Conservation (phyloP, 78 protist species). For the Dictyostelium citrinum region DNA sequence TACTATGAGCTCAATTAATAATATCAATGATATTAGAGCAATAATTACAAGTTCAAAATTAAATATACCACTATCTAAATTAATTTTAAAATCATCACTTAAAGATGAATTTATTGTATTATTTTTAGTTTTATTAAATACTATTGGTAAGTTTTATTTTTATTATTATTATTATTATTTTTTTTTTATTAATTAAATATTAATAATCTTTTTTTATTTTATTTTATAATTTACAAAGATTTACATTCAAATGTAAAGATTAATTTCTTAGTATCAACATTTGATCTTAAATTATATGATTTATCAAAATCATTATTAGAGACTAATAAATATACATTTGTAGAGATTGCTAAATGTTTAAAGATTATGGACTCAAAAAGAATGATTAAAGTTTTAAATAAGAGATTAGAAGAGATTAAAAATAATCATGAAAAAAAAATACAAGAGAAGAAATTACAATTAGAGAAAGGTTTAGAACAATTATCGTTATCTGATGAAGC, state of each 20-base stretch:
- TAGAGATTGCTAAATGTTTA: slow-evolving; percentile 59
- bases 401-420: neutral
- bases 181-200: neutral
- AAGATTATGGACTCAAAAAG: slow-evolving; percentile 77
- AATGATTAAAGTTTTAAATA: neutral
- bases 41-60: slow-evolving; percentile 8
- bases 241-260: slow-evolving; percentile 40
- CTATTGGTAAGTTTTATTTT: slow-evolving; percentile 26
- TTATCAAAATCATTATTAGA: slow-evolving; percentile 12
- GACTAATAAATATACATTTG: slow-evolving; percentile 47
- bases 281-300: slow-evolving; percentile 15
- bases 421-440: neutral
- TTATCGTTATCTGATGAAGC: neutral
- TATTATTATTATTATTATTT: neutral
- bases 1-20: neutral
- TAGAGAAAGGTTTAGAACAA: neutral
- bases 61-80: neutral
- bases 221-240: neutral
- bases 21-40: slow-evolving; percentile 27
- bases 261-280: slow-evolving; percentile 7
- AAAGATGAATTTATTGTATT: slow-evolving; percentile 41
- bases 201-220: neutral
- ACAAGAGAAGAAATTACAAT: neutral
- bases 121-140: slow-evolving; percentile 28
- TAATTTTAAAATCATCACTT: slow-evolving; percentile 10